A percentile compares a stretch with the other conserved stretches of the same genome.
Conservation (phyloP, 805 yeast genomes). For the Starmerella cellae region DNA sequence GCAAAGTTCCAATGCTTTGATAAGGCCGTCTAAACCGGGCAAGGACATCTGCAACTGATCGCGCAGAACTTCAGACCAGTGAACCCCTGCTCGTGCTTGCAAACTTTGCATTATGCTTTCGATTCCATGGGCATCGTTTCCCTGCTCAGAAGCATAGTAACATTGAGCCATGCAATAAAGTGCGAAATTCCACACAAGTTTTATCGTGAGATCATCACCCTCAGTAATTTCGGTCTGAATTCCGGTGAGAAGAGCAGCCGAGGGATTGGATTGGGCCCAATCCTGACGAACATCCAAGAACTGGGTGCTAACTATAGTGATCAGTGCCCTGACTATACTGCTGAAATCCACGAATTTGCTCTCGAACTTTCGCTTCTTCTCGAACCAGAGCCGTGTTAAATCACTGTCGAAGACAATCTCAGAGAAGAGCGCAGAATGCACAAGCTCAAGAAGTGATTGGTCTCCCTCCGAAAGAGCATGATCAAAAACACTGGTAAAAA, state of each 20-base stretch:
- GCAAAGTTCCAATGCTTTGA: constrained; percentile 10
- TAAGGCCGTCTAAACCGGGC: constrained; percentile 8
- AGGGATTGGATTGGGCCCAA: constrained; percentile 12
- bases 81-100: constrained; percentile 15
- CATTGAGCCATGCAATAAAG: constrained; percentile 19
- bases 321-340: constrained; percentile 10
- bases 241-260: constrained; percentile 16
- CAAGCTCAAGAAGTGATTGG: constrained; percentile 15
- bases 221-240: constrained; percentile 11
- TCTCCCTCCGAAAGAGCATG: constrained; percentile 6
- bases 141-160: constrained; percentile 13
- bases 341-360: background rate
- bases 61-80: constrained; percentile 15
- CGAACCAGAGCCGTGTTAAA: constrained; percentile 17
- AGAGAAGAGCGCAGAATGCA: constrained; percentile 17
- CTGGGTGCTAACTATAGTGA: constrained; percentile 18
- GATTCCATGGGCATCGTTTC: constrained; percentile 8
- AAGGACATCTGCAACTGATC: constrained; percentile 9
- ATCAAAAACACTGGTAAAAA: constrained; percentile 16
- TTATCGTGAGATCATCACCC: constrained; percentile 3
- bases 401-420: constrained; percentile 19
- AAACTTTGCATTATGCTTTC: constrained; percentile 12
- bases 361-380: constrained; percentile 6
- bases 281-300: constrained; percentile 24
- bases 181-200: constrained; percentile 25